Percentiles rank a stretch among this genome's conserved stretches.
These are phyloP conservation scores for Ceraceosorus bombacis DNA, from an alignment of 1,284 basidiomycete genomes.

Conservation along the genomic window DNA sequence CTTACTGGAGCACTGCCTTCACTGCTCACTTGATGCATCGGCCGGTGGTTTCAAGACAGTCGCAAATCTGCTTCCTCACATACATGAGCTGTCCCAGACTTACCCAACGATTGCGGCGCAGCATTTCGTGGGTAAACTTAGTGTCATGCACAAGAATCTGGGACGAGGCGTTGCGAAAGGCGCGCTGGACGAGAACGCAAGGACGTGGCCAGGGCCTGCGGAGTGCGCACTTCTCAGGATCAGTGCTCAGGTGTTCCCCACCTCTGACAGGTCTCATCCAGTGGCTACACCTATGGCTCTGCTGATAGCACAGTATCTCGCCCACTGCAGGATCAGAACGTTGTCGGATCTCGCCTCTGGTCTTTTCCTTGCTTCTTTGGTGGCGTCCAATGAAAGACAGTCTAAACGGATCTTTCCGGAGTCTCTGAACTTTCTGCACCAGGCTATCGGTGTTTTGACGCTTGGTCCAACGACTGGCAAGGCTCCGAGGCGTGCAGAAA, in stretches of 20 bases:
- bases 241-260: conserved; percentile 78
- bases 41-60: conserved; percentile 54
- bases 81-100: conserved; percentile 68
- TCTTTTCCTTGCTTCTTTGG: conserved; percentile 77
- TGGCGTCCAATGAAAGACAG: conserved; percentile 64
- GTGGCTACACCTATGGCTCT: conserved; percentile 79
- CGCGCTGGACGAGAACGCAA: conserved; percentile 59
- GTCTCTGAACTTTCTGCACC: conserved; percentile 71
- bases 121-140: conserved; percentile 73
- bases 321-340: conserved; percentile 69
- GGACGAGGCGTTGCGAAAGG: conserved; percentile 73
- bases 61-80: conserved; percentile 68
- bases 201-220: conserved; percentile 78
- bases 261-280: conserved; percentile 84
- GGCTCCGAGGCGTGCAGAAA: conserved; percentile 19
- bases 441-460: conserved; percentile 57
- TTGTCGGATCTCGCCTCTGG: conserved; percentile 72
- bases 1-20: conserved; percentile 83
- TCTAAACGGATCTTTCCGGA: conserved; percentile 87
- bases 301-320: conserved; percentile 85
- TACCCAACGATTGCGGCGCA: conserved; percentile 75
- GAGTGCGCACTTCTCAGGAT: conserved; percentile 77
- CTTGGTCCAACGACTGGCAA: conserved; percentile 54
- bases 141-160: conserved; percentile 90
- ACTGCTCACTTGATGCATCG: conserved; percentile 47